Base-by-base conservation (phyloP, 164 flowering plant genomes). In the Vitis vinifera region DNA sequence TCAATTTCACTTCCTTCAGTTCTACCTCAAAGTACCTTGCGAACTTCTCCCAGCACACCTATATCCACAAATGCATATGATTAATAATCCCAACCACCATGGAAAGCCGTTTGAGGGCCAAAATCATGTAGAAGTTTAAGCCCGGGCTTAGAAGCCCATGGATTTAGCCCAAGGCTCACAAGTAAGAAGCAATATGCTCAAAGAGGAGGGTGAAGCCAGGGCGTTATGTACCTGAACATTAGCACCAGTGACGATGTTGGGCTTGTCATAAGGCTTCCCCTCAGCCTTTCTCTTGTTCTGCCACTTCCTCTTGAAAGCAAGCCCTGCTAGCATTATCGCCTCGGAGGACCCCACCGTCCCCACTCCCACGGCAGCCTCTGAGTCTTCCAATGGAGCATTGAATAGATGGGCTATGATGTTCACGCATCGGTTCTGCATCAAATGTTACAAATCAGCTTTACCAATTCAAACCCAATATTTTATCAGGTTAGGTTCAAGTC, bases 1-100 rank as follows among this genome's bases (percentile, higher is more conserved):
- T 76, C 66, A 81, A 71, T 63, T 79, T 81, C 72, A 81, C 84
- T 62, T 81, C 84, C 76, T 78, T 81, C 53, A 81, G 63, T 64
- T 81, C 82, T 51, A 81, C 84, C 57, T 81, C 84, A 61, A 81
- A 81, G 55, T 78, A 81, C 73, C 84, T 75, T 8, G 84, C 84
- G 63, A 81, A 81, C 37, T 81, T 81, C 67, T 78, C 81, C 84
- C 84, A 81, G 70, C 27, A 81, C 2, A 81, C 81, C 82, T 79
- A 6, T 31, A 31, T 31, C 44, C 44, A 31, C 7, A 31, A 6
- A 31, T 31, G 44, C 44, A 60, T 5, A 8, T 67, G 44, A 31
- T 31, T 6, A 31, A 31, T 23, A 23, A 23, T 23, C 27, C 27
- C 27, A 23, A 23, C 27, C 1, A 23, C 27, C 27, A 23, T 23